phyloP scores from a whole-genome alignment of 176 grass and related monocot species.

The Rhynchospora pubera region DNA sequence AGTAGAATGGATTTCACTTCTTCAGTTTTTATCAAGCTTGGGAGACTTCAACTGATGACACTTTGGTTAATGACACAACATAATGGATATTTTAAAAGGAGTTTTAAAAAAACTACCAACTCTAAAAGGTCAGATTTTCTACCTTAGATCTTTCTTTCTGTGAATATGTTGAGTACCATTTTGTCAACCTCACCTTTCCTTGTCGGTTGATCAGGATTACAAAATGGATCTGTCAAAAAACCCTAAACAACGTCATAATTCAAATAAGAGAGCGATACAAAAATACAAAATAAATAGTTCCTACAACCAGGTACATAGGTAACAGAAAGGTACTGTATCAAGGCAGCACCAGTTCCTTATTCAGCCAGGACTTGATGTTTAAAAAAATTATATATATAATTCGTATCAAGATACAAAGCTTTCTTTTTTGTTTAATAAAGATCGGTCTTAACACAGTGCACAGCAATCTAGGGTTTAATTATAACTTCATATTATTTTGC shows the following conservation, averaged over 20 bases:
- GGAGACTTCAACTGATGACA: not conserved
- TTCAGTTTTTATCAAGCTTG: not conserved
- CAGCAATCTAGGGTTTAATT: not conserved
- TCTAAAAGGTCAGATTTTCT: not conserved
- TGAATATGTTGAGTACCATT: conserved; percentile 79
- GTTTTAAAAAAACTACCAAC: not conserved
- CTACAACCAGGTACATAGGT: not conserved
- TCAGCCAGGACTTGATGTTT: not conserved
- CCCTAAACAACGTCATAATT: not conserved
- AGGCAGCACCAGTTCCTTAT: not conserved
- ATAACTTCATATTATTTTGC: not conserved
- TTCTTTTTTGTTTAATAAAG: not conserved
- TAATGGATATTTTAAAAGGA: not conserved
- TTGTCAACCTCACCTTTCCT: conserved; percentile 75
- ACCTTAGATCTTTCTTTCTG: conserved; percentile 77
- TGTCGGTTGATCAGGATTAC: conserved; percentile 73
- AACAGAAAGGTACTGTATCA: not conserved
- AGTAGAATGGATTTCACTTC: not conserved
- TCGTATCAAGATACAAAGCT: not conserved
- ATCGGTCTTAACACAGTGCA: not conserved
- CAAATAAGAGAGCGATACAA: not conserved
- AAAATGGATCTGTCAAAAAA: conserved; percentile 53
- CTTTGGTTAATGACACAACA: not conserved
- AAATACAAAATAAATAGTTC: not conserved
- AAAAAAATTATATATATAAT: not conserved